These are phyloP conservation scores for Salix exigua DNA, from an alignment of 345 rosid species.

Conservation along the genomic window DNA sequence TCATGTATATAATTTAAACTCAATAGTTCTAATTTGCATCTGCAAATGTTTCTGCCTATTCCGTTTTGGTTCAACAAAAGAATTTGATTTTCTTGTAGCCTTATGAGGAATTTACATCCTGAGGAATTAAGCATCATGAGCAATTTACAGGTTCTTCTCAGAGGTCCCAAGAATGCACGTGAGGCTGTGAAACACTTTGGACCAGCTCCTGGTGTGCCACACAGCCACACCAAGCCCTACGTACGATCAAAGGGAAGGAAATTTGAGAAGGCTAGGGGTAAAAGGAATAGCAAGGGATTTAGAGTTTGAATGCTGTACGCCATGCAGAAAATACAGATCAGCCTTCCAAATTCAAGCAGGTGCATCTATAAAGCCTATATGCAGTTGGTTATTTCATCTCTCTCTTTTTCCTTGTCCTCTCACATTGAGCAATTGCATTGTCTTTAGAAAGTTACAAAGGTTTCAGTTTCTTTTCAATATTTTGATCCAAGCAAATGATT, in stretches of 20 bases:
- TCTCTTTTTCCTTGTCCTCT: neutral
- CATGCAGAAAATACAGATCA: neutral
- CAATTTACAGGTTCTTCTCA: slow-evolving; percentile 21
- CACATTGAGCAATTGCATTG: neutral
- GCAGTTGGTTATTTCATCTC: neutral
- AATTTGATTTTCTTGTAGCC: neutral
- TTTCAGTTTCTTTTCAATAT: neutral
- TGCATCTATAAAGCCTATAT: neutral
- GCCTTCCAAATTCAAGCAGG: neutral
- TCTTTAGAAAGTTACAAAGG: neutral
- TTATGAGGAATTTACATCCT: too few relatives aligned
- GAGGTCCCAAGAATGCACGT: slow-evolving; percentile 32
- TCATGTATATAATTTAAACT: neutral
- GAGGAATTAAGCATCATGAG: neutral
- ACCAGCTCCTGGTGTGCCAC: slow-evolving; percentile 37
- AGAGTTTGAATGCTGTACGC: slow-evolving; percentile 14
- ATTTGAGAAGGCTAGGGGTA: slow-evolving; percentile 33
- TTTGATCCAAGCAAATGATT: neutral
- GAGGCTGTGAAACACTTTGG: slow-evolving; percentile 38
- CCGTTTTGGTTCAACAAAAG: neutral
- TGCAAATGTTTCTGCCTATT: neutral
- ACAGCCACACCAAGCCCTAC: slow-evolving; percentile 33
- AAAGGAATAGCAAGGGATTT: slow-evolving; percentile 29
- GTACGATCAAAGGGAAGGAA: slow-evolving; percentile 33
- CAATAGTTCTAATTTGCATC: neutral